Evolutionary conservation across 371 early-diverging fungal species (phyloP), one percentile per base, ranked within the genome.

Genomic region (Conidiobolus coronatus): DNA sequence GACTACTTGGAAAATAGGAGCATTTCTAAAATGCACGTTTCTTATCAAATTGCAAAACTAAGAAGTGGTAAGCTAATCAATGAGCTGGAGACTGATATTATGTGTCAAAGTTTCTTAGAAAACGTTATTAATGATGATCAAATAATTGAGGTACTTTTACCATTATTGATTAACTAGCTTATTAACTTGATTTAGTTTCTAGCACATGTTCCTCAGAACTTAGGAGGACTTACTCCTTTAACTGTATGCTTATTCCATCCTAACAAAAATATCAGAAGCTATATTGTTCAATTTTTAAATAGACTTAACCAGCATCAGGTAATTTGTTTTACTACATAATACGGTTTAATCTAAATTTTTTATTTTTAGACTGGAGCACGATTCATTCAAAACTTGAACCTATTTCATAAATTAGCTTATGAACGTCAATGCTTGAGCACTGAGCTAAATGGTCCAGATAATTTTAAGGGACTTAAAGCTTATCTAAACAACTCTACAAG

Each of bases 191-290:
- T 40, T 6, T 50, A 78, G 79, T 75, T 86, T 52, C 52, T 86
- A 45, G 72, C 81, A 0, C 67, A 64, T 52, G 60, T 86, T 13
- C 89, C 90, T 21, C 78, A 79, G 41, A 75, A 75, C 48, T 73
- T 77, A 57, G 86, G 85, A 6, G 91, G 91, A 6, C 56, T 88
- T 36, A 65, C 71, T 36, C 79, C 82, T n/a, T 49, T 91, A 8
- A 83, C 80, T 9, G 60, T 71, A 18, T 87, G 90, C 1, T 63
- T 89, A 33, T 85, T 80, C 56, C 84, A 85, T 51, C 77, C 80
- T 1, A 62, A 73, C 12, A 57, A 61, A 1, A 60, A 51, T 9
- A 72, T 82, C 12, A 60, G 81, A 23, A 55, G 55, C 14, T 67
- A 74, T 46, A 70, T 81, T 0, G 67, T 78, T 17, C 67, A 73